Evolutionary conservation across 2,329 filamentous ascomycete genomes (phyloP).

Genomic region (Thermomyces lanuginosus): DNA sequence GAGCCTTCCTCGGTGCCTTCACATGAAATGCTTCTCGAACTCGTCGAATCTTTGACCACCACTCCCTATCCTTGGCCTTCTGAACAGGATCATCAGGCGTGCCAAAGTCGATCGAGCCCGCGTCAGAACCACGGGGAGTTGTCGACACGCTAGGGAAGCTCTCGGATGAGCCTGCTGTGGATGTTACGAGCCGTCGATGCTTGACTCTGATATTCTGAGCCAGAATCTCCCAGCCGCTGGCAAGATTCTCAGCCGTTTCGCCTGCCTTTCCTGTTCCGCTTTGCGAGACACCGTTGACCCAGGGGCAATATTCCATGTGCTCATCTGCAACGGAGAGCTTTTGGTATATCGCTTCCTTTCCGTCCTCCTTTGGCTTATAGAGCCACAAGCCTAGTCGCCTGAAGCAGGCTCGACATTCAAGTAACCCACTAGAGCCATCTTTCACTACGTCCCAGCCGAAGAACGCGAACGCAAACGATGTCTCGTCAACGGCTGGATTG

Average conservation of each 20-base stretch:
- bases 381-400: conserved; percentile 85
- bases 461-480: conserved; percentile 52
- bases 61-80: conserved; percentile 31
- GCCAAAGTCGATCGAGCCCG: conserved; percentile 9
- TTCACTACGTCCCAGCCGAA: conserved; percentile 54
- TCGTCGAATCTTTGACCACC: conserved; percentile 36
- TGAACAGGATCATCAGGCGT: conserved; percentile 24
- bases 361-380: conserved; percentile 59
- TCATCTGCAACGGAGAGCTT: conserved; percentile 53
- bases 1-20: conserved; percentile 41
- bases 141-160: conserved; percentile 11
- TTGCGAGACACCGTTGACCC: conserved; percentile 51
- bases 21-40: conserved; percentile 57
- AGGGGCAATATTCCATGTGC: conserved; percentile 72
- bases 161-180: conserved; percentile 3
- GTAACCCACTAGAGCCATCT: conserved; percentile 40
- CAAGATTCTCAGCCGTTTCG: conserved; percentile 17
- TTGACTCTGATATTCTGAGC: conserved; percentile 27
- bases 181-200: conserved; percentile 17
- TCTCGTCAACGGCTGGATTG: conserved; percentile 33
- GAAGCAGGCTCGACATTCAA: conserved; percentile 71
- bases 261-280: conserved; percentile 25
- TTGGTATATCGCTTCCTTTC: conserved; percentile 18
- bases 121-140: conserved; percentile 14
- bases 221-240: conserved; percentile 32